Evolutionary conservation across 805 yeast species (phyloP).

Genomic region (Schwanniomyces vanrijiae): DNA sequence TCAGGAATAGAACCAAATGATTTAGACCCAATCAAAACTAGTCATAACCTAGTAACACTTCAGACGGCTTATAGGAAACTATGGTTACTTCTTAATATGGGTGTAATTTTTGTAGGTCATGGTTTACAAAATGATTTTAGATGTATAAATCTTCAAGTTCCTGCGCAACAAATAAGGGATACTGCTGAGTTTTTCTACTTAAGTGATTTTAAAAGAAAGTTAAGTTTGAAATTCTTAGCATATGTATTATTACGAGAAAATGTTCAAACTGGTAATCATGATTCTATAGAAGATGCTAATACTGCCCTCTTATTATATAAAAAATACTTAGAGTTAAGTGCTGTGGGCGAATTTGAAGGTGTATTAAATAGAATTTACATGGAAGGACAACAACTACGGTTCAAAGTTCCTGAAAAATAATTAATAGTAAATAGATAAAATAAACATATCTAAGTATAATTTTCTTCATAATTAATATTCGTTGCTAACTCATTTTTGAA

Average conservation of each 20-base stretch:
- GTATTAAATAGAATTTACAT: conserved; percentile 66
- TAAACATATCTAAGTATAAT: not conserved
- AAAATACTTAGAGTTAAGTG: conserved; percentile 63
- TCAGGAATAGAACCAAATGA: conserved; percentile 97
- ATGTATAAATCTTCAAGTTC: conserved; percentile 88
- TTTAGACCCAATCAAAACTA: conserved; percentile 65
- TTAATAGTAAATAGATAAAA: not conserved
- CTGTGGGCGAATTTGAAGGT: conserved; percentile 57
- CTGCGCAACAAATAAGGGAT: conserved; percentile 81
- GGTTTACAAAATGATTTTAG: conserved; percentile 90
- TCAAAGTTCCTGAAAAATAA: conserved; percentile 45
- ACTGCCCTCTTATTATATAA: conserved; percentile 80
- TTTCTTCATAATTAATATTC: too few relatives aligned
- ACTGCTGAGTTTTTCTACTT: conserved; percentile 79
- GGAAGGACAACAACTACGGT: conserved; percentile 62
- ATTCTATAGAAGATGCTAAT: conserved; percentile 93
- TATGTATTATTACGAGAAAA: conserved; percentile 70
- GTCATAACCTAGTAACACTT: conserved; percentile 69
- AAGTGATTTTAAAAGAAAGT: conserved; percentile 69
- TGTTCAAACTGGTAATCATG: conserved; percentile 93
- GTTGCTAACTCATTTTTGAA: too few relatives aligned
- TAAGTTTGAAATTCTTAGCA: conserved; percentile 84
- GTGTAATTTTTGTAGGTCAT: conserved; percentile 93
- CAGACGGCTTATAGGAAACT: conserved; percentile 84
- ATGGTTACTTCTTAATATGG: conserved; percentile 86